These are phyloP conservation scores for Emericellopsis atlantica DNA, from an alignment of 2,329 filamentous ascomycete genomes.

Conservation along the genomic window DNA sequence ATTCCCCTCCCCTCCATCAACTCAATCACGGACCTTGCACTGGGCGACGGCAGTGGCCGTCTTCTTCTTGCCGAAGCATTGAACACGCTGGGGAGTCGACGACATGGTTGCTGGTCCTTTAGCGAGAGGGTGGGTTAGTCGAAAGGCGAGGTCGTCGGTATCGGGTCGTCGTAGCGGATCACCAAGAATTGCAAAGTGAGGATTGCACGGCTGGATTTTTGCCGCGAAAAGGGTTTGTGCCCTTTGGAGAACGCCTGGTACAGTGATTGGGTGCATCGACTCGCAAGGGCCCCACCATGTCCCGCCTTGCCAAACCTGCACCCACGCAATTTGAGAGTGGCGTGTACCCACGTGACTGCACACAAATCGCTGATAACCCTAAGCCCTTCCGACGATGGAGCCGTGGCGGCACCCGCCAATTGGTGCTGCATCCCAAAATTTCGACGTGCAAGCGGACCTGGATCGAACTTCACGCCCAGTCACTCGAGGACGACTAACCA, in stretches of 20 bases:
- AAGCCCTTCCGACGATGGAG: slow-evolving; percentile 13
- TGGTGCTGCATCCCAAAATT: slow-evolving; percentile 17
- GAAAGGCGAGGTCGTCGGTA: neutral
- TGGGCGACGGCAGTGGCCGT: slow-evolving; percentile 82
- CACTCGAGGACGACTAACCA: slow-evolving; percentile 16
- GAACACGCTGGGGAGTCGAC: slow-evolving; percentile 65
- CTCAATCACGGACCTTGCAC: slow-evolving; percentile 59
- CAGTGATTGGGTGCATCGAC: neutral
- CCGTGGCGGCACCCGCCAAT: slow-evolving; percentile 5
- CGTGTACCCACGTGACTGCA: slow-evolving; percentile 12
- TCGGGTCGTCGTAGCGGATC: neutral
- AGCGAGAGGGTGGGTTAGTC: slow-evolving; percentile 5
- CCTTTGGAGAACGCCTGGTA: slow-evolving; percentile 1
- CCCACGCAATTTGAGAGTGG: neutral
- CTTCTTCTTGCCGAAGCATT: slow-evolving; percentile 99
- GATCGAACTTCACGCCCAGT: slow-evolving; percentile 19
- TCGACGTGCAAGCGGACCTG: slow-evolving; percentile 8
- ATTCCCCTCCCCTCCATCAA: neutral
- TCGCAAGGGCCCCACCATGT: no score
- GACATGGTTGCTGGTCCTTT: slow-evolving; percentile 50
- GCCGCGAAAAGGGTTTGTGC: slow-evolving; percentile 6
- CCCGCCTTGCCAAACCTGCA: no score
- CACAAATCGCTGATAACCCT: slow-evolving; percentile 12
- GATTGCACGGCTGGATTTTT: slow-evolving; percentile 2
- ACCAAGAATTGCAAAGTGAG: slow-evolving; percentile 3